Evolutionary conservation across 345 rosid genomes (phyloP).

Genomic region (Excoecaria agallocha): DNA sequence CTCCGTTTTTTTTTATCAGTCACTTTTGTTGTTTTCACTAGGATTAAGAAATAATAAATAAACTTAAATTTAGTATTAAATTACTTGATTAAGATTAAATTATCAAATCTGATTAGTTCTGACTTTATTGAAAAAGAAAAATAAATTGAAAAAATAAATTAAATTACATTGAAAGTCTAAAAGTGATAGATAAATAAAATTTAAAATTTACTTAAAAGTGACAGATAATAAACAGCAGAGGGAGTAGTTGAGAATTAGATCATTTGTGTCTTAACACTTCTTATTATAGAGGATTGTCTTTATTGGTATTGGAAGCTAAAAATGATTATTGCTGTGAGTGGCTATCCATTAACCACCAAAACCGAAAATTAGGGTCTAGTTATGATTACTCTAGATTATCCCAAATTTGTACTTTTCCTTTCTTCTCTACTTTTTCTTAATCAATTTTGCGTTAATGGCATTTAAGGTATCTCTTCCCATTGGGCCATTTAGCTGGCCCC

Average conservation of each 20-base stretch:
- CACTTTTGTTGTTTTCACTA: too few relatives aligned
- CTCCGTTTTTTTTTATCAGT: too few relatives aligned
- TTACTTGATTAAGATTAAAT: too few relatives aligned
- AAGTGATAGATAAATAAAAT: too few relatives aligned
- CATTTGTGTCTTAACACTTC: background rate
- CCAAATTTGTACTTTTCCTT: background rate
- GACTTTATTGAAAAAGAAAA: too few relatives aligned
- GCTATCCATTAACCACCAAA: background rate
- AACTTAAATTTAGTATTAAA: too few relatives aligned
- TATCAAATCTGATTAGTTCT: too few relatives aligned
- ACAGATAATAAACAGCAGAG: too few relatives aligned
- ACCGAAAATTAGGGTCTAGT: background rate
- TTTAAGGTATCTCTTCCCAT: slow-evolving; percentile 13
- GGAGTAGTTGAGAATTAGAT: background rate
- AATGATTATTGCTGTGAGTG: background rate
- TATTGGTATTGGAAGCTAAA: background rate
- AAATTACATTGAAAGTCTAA: too few relatives aligned
- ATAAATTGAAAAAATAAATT: too few relatives aligned
- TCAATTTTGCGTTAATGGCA: background rate
- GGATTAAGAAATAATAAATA: too few relatives aligned
- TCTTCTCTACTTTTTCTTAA: background rate
- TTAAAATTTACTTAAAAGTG: too few relatives aligned
- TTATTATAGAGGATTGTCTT: background rate
- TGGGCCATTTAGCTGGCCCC: background rate
- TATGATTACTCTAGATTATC: background rate